These are phyloP conservation scores for Fraxinus albicans DNA, from an alignment of 305 asterid species.

Conservation along the genomic window DNA sequence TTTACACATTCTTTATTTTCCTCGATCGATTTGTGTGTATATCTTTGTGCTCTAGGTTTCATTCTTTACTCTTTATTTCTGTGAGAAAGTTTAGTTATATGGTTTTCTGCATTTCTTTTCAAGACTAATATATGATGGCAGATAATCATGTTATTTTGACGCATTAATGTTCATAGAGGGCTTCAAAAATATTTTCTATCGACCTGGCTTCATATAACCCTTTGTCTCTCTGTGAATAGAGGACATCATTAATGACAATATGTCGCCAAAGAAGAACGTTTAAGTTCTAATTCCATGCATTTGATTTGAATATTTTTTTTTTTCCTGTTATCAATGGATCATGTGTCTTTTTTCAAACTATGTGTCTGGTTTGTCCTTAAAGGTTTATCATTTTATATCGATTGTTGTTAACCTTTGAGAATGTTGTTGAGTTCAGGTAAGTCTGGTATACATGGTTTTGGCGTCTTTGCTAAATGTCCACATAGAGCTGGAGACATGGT, in stretches of 20 bases:
- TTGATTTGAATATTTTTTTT: background rate
- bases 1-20: background rate
- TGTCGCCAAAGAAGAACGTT: conserved; percentile 1
- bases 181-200: background rate
- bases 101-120: conserved; percentile 4
- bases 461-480: conserved; percentile 79
- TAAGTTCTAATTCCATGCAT: background rate
- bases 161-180: background rate
- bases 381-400: background rate
- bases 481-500: conserved; percentile 99
- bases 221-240: background rate
- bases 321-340: background rate
- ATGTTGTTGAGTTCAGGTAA: conserved; percentile 59
- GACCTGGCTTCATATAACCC: background rate
- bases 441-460: conserved; percentile 95
- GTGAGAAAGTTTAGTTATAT: background rate
- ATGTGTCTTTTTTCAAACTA: background rate
- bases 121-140: background rate
- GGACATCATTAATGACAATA: background rate
- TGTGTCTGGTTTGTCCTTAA: conserved; percentile 5
- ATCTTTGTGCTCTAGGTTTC: background rate
- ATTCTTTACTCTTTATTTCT: background rate
- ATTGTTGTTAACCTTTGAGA: conserved; percentile 15
- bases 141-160: conserved; percentile 4
- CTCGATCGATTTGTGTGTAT: background rate